Conservation (phyloP, 306 rosid species). For the Prunus mira region DNA sequence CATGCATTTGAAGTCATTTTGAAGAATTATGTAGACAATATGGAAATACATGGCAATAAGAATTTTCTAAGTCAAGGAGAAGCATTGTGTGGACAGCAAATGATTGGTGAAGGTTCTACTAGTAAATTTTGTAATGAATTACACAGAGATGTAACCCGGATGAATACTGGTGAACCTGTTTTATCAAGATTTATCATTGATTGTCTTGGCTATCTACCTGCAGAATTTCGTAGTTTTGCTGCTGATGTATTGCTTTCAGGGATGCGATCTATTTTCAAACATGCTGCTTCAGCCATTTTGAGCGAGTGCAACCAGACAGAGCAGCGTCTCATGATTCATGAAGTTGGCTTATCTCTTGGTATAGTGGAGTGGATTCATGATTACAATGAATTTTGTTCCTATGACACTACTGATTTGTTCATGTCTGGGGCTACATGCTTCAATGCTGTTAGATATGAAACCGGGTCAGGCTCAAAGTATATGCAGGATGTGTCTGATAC, state of each 20-base stretch:
- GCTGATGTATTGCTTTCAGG: conserved; percentile 72
- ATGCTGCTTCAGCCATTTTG: conserved; percentile 72
- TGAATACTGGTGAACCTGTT: conserved; percentile 42
- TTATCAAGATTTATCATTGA: conserved; percentile 70
- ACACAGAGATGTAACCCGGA: conserved; percentile 33
- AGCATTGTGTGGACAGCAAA: conserved; percentile 22
- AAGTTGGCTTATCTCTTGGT: conserved; percentile 75
- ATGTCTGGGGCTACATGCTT: conserved; percentile 31
- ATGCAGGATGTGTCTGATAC: conserved; percentile 28
- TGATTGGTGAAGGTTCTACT: conserved; percentile 24
- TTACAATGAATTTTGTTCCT: conserved; percentile 48
- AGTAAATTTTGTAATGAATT: conserved; percentile 37
- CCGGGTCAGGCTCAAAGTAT: conserved; percentile 21
- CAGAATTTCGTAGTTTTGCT: conserved; percentile 67
- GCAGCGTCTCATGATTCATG: conserved; percentile 86
- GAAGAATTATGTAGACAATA: conserved; percentile 48
- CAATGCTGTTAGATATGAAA: conserved; percentile 32
- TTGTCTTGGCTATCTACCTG: conserved; percentile 67
- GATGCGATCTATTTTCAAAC: conserved; percentile 61
- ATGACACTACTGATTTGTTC: conserved; percentile 19
- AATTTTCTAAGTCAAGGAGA: conserved; percentile 33
- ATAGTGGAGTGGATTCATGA: conserved; percentile 81
- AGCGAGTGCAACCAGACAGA: conserved; percentile 56
- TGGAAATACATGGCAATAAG: conserved; percentile 26
- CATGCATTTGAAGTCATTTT: conserved; percentile 74